A percentile compares a stretch with the other conserved stretches of the same genome.
Evolutionary conservation across 1,284 basidiomycete species (phyloP).

Genomic region (Porogramme epimiltina): DNA sequence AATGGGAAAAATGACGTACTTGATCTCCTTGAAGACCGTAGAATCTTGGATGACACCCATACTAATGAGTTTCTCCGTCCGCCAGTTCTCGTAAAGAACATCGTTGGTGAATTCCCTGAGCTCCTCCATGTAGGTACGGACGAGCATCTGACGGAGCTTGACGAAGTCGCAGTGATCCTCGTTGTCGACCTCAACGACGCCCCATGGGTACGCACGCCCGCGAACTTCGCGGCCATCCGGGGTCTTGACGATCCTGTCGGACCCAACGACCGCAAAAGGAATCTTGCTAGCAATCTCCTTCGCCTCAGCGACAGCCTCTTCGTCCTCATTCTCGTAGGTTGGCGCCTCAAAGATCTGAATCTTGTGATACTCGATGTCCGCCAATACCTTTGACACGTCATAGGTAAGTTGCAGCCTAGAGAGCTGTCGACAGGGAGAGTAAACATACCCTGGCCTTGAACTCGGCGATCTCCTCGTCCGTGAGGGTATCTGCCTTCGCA

Average conservation of each 20-base stretch:
- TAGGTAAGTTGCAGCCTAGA: not conserved
- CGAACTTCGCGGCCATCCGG: slow-evolving; percentile 89
- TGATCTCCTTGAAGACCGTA: slow-evolving; percentile 97
- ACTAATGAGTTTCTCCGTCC: slow-evolving; percentile 89
- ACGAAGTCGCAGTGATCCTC: slow-evolving; percentile 98
- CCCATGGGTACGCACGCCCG: slow-evolving; percentile 95
- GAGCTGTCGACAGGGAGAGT: not conserved
- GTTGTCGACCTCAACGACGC: slow-evolving; percentile 96
- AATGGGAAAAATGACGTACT: slow-evolving; percentile 78
- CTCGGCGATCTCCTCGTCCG: slow-evolving; percentile 88
- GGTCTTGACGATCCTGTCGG: slow-evolving; percentile 78
- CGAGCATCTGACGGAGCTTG: slow-evolving; percentile 97
- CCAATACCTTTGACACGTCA: slow-evolving; percentile 66
- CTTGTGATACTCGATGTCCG: slow-evolving; percentile 90
- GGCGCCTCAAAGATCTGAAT: slow-evolving; percentile 97
- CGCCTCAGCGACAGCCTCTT: slow-evolving; percentile 93
- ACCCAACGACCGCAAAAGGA: slow-evolving; percentile 96
- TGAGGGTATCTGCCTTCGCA: slow-evolving; percentile 95
- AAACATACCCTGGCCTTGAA: slow-evolving; percentile 87
- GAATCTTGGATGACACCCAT: slow-evolving; percentile 98
- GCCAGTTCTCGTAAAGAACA: slow-evolving; percentile 94
- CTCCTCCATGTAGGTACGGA: slow-evolving; percentile 98
- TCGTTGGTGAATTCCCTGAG: slow-evolving; percentile 93
- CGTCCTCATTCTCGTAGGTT: slow-evolving; percentile 94
- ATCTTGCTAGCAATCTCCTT: slow-evolving; percentile 97